Evolutionary conservation across 2,329 filamentous ascomycete genomes (phyloP).

Genomic region (Leptographium galeiforme): DNA sequence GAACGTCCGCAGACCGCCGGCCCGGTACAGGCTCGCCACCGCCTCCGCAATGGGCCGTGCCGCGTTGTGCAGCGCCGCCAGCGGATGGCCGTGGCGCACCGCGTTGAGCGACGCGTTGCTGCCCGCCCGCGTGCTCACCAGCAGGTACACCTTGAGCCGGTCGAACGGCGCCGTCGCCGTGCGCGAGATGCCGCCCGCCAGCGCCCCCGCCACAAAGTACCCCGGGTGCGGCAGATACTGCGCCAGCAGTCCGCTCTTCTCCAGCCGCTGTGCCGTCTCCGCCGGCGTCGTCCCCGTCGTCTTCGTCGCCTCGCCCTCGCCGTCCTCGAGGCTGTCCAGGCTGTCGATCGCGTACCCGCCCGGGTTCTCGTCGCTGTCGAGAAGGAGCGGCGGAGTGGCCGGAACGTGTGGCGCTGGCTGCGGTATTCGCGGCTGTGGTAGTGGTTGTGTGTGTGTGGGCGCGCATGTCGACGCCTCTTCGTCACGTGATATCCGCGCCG

Average conservation of each 20-base stretch:
- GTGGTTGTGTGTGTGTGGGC: neutral
- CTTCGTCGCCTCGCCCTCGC: conserved; percentile 1
- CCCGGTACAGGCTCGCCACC: conserved; percentile 64
- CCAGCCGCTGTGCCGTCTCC: neutral
- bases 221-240: conserved; percentile 74
- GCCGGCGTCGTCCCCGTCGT: neutral
- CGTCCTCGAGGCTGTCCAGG: neutral
- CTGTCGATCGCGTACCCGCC: neutral
- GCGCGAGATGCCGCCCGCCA: conserved; percentile 87
- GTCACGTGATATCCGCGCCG: conserved; percentile 6
- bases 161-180: conserved; percentile 94
- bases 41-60: conserved; percentile 59
- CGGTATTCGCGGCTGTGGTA: neutral
- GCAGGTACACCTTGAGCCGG: conserved; percentile 91
- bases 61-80: conserved; percentile 51
- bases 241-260: conserved; percentile 31
- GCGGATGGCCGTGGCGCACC: conserved; percentile 54
- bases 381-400: neutral
- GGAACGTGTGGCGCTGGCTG: neutral
- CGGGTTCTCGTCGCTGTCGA: neutral
- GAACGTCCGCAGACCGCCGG: conserved; percentile 75
- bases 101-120: conserved; percentile 47
- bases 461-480: neutral
- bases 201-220: conserved; percentile 92
- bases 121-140: conserved; percentile 66